Percentiles rank a stretch among this genome's conserved stretches.
phyloP scores from a whole-genome alignment of 108 stramenopile genomes.

The Cyclotella baltica region DNA sequence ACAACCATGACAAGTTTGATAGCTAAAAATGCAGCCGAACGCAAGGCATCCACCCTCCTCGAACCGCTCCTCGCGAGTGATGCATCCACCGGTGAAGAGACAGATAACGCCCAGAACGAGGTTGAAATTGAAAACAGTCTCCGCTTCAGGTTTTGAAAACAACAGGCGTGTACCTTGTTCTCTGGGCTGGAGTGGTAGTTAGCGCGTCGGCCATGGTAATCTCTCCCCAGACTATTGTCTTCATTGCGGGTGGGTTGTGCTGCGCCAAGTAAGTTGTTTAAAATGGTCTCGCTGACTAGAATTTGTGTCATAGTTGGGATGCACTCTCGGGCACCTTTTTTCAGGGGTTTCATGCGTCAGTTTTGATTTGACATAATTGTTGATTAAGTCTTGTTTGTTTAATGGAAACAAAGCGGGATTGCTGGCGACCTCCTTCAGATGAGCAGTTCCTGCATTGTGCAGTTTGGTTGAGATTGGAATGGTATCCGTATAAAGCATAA shows the following conservation, averaged over 20 bases:
- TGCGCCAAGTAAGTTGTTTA: conserved; percentile 38
- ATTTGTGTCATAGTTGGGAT: too few relatives aligned
- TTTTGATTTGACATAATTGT: not conserved
- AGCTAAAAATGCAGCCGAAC: conserved; percentile 4
- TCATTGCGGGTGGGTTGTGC: conserved; percentile 34
- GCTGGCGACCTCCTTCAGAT: too few relatives aligned
- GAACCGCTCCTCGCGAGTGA: conserved; percentile 12
- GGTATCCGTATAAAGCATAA: too few relatives aligned
- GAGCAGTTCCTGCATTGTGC: too few relatives aligned
- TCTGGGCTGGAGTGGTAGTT: conserved; percentile 7
- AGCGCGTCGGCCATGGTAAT: conserved; percentile 30
- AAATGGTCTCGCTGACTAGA: too few relatives aligned
- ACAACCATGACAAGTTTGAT: conserved; percentile 12
- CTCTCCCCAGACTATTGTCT: conserved; percentile 21
- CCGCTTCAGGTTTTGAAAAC: conserved; percentile 10
- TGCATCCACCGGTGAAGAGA: not conserved
- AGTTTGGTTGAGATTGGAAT: too few relatives aligned
- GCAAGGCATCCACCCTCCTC: conserved; percentile 3
- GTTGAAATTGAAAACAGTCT: conserved; percentile 5
- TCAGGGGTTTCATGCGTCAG: not conserved
- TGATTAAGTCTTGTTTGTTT: not conserved
- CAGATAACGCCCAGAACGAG: not conserved
- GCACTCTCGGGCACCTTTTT: too few relatives aligned
- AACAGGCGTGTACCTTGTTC: conserved; percentile 13
- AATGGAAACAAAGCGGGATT: too few relatives aligned